Conservation (phyloP, 345 rosid genomes). For the Turritis glabra region DNA sequence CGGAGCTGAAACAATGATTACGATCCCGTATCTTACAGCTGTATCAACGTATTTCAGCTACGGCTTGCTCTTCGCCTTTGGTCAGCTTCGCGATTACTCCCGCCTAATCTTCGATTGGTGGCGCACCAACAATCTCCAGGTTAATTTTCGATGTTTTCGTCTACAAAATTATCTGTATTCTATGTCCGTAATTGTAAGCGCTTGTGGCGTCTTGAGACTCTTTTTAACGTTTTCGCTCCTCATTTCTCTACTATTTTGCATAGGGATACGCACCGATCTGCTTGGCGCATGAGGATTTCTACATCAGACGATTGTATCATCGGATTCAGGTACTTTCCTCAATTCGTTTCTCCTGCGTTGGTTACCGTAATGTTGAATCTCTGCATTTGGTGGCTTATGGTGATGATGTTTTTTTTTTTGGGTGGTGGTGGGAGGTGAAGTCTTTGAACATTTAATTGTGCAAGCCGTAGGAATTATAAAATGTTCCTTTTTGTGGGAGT, state of each 20-base stretch:
- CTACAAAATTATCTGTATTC: background rate
- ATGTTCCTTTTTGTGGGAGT: background rate
- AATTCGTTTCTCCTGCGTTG: background rate
- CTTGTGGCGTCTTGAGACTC: background rate
- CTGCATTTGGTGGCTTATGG: background rate
- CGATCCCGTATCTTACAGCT: conserved; percentile 75
- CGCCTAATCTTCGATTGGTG: conserved; percentile 66
- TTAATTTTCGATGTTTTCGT: too few species aligned
- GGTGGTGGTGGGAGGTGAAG: background rate
- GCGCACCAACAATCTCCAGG: conserved; percentile 59
- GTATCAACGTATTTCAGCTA: conserved; percentile 78
- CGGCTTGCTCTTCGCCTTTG: conserved; percentile 73
- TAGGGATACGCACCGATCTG: conserved; percentile 97
- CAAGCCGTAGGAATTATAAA: background rate
- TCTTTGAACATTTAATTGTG: background rate
- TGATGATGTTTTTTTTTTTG: background rate
- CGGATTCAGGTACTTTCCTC: conserved; percentile 78
- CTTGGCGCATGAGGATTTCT: conserved; percentile 88
- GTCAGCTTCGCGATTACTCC: conserved; percentile 78
- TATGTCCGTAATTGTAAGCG: background rate
- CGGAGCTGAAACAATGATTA: conserved; percentile 48
- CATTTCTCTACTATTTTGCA: background rate
- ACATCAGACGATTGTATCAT: conserved; percentile 75
- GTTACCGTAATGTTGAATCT: conserved; percentile 7
- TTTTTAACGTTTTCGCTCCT: background rate